These are phyloP conservation scores for Primulina huaijiensis DNA, from an alignment of 257 asterid species.

Conservation along the genomic window DNA sequence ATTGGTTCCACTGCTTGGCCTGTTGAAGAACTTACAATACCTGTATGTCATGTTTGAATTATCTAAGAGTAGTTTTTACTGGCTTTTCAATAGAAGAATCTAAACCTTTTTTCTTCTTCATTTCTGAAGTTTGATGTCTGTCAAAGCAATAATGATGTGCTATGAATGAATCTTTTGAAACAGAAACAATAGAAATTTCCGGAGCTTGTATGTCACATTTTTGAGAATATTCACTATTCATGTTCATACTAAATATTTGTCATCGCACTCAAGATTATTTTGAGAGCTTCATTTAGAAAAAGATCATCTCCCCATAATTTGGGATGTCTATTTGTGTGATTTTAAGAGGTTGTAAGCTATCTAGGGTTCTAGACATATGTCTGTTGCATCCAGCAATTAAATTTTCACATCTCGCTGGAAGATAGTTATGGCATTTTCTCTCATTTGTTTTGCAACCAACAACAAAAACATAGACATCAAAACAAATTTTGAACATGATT, in stretches of 20 bases:
- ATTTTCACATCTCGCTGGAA: background rate
- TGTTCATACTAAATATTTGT: background rate
- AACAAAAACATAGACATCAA: background rate
- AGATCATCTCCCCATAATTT: too few relatives aligned
- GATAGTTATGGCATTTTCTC: background rate
- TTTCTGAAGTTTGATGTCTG: background rate
- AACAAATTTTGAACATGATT: background rate
- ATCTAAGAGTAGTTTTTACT: slow-evolving; percentile 4
- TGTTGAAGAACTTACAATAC: slow-evolving; percentile 90
- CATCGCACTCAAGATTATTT: background rate
- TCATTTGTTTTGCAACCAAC: background rate
- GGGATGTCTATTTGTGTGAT: background rate
- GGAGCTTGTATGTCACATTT: background rate
- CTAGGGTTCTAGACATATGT: background rate
- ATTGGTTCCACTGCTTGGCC: slow-evolving; percentile 91
- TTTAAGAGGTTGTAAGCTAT: background rate
- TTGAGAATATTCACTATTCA: background rate
- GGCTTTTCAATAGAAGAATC: background rate
- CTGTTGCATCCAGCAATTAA: background rate
- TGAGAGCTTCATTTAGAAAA: background rate
- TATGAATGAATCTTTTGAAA: too few relatives aligned
- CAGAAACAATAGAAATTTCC: too few relatives aligned
- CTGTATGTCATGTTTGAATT: slow-evolving; percentile 48
- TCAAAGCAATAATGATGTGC: background rate
- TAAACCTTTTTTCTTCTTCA: background rate